phyloP scores from a whole-genome alignment of 768 basidiomycete genomes.

The Termitomyces sp. region DNA sequence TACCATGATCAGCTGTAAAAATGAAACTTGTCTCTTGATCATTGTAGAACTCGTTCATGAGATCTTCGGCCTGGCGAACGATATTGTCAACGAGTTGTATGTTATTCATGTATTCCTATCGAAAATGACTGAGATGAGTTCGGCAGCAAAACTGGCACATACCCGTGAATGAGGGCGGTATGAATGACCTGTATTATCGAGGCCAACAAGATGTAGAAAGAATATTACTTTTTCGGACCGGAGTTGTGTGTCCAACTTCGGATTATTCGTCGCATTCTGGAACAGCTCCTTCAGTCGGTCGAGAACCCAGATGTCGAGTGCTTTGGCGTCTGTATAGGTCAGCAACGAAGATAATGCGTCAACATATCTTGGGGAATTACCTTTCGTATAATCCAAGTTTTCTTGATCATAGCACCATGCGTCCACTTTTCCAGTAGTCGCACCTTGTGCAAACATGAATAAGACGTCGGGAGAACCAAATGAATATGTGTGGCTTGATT shows the following conservation, averaged over 20 bases:
- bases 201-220: conserved; percentile 77
- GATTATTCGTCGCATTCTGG: conserved; percentile 54
- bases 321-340: not conserved
- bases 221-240: conserved; percentile 61
- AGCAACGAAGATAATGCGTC: not conserved
- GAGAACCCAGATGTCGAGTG: conserved; percentile 72
- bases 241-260: conserved; percentile 42
- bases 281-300: conserved; percentile 58
- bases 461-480: conserved; percentile 88
- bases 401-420: conserved; percentile 74
- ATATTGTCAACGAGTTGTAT: conserved; percentile 75
- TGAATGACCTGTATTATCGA: conserved; percentile 85
- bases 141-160: not conserved
- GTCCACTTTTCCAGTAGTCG: conserved; percentile 60
- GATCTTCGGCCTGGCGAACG: conserved; percentile 56
- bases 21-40: conserved; percentile 69
- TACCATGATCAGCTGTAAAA: conserved; percentile 88
- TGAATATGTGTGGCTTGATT: conserved; percentile 68
- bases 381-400: conserved; percentile 84
- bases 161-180: conserved; percentile 80
- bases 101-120: conserved; percentile 80
- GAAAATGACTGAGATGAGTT: not conserved
- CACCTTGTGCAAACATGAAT: conserved; percentile 81
- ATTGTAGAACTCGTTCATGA: conserved; percentile 58
- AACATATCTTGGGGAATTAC: conserved; percentile 22